These are phyloP conservation scores for Caloboletus firmus DNA, from an alignment of 1,284 basidiomycete species.

Conservation along the genomic window DNA sequence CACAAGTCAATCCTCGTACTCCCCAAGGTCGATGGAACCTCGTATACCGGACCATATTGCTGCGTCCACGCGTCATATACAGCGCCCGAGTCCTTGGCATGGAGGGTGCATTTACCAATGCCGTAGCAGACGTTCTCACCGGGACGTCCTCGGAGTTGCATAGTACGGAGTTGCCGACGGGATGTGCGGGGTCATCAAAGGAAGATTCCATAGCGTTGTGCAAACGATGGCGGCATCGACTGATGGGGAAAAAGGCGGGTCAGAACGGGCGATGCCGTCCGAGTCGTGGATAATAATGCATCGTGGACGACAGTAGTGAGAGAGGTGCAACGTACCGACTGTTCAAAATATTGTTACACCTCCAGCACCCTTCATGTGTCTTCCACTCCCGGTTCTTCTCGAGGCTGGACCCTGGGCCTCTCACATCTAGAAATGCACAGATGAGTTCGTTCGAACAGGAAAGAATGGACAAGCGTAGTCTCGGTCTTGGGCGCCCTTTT, in stretches of 20 bases:
- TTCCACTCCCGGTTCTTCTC: no score
- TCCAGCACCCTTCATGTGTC: no score
- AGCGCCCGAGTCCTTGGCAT: not conserved
- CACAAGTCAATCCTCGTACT: slow-evolving; percentile 31
- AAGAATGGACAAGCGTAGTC: no score
- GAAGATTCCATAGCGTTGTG: not conserved
- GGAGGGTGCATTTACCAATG: not conserved
- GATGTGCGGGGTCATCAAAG: not conserved
- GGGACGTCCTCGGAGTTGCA: slow-evolving; percentile 17
- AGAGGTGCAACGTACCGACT: no score
- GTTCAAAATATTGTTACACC: no score
- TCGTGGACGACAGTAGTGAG: no score
- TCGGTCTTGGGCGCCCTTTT: no score
- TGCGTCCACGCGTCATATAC: slow-evolving; percentile 18
- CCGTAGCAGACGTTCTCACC: slow-evolving; percentile 15
- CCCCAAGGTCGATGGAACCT: slow-evolving; percentile 44
- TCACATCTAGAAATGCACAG: no score
- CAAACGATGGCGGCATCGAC: not conserved
- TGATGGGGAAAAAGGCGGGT: not conserved
- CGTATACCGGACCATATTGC: slow-evolving; percentile 1
- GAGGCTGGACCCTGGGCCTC: no score
- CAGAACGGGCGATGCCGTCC: not conserved
- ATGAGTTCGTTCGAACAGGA: no score
- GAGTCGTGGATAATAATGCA: not conserved
- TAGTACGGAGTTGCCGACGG: slow-evolving; percentile 9